phyloP scores from a whole-genome alignment of 1,284 basidiomycete genomes.

The Sphaerobolus stellatus region DNA sequence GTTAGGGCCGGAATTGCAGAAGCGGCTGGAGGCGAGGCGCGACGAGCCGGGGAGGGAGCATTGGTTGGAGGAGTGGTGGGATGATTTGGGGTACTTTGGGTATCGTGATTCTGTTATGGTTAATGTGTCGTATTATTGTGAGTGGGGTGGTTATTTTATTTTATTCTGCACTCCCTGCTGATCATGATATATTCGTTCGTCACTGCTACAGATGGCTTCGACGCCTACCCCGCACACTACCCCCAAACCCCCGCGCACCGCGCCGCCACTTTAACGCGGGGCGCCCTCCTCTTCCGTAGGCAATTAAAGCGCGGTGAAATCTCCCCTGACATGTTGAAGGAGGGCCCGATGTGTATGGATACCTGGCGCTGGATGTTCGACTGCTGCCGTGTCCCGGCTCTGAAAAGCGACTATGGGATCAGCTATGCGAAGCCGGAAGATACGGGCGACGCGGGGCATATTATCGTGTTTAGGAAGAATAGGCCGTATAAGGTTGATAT shows the following conservation, averaged over 20 bases:
- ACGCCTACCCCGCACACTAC: slow-evolving; percentile 60
- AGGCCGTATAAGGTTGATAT: slow-evolving; percentile 75
- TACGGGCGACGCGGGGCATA: slow-evolving; percentile 66
- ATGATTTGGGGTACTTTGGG: slow-evolving; percentile 65
- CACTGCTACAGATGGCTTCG: slow-evolving; percentile 64
- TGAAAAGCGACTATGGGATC: slow-evolving; percentile 73
- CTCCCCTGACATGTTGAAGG: slow-evolving; percentile 71
- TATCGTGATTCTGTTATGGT: slow-evolving; percentile 80
- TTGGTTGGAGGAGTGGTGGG: slow-evolving; percentile 86
- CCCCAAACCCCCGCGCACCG: slow-evolving; percentile 60
- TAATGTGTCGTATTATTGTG: slow-evolving; percentile 84
- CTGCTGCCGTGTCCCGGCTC: slow-evolving; percentile 79
- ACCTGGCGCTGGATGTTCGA: slow-evolving; percentile 89
- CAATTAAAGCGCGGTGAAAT: slow-evolving; percentile 65
- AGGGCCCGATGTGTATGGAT: slow-evolving; percentile 83
- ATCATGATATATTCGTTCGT: neutral
- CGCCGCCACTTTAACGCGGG: slow-evolving; percentile 72
- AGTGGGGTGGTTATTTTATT: slow-evolving; percentile 30
- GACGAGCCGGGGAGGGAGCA: slow-evolving; percentile 49
- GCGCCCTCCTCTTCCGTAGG: slow-evolving; percentile 71
- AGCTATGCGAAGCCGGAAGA: slow-evolving; percentile 66
- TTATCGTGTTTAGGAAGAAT: slow-evolving; percentile 77
- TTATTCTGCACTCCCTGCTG: neutral
- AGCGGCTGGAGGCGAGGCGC: slow-evolving; percentile 47
- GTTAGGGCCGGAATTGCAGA: slow-evolving; percentile 57